Evolutionary conservation across 768 basidiomycete genomes (phyloP).

Genomic region (Melanogaster broomeanus): DNA sequence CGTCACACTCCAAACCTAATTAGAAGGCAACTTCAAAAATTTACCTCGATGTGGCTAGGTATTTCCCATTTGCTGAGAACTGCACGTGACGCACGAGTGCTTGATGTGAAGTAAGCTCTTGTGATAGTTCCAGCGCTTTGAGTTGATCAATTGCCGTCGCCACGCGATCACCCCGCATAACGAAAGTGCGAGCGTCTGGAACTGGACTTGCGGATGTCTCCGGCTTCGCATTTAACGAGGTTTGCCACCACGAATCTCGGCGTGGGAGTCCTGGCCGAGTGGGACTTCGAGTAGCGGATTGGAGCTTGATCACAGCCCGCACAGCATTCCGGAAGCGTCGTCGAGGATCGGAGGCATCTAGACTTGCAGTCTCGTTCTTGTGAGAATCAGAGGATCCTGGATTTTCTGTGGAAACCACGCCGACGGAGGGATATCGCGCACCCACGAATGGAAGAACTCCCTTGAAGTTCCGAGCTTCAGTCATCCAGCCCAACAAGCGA

Average conservation of each 20-base stretch:
- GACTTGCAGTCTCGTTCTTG: conserved; percentile 9
- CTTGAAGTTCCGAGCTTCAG: not conserved
- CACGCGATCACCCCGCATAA: conserved; percentile 40
- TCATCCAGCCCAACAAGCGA: conserved; percentile 14
- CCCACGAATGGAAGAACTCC: not conserved
- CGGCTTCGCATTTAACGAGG: not conserved
- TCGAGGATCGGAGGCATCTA: conserved; percentile 25
- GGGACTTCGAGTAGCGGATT: conserved; percentile 27
- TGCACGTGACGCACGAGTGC: conserved; percentile 56
- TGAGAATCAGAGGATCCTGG: not conserved
- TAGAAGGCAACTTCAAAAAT: conserved; percentile 2
- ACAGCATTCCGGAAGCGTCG: conserved; percentile 43
- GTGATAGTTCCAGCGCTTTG: conserved; percentile 36
- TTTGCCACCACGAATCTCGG: conserved; percentile 30
- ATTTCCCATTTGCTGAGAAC: conserved; percentile 57
- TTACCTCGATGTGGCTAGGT: conserved; percentile 54
- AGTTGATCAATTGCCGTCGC: conserved; percentile 41
- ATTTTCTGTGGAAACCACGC: conserved; percentile 5
- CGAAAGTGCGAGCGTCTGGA: conserved; percentile 16
- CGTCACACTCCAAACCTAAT: not conserved
- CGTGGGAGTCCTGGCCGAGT: conserved; percentile 25
- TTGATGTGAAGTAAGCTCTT: conserved; percentile 42
- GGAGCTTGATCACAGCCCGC: conserved; percentile 43
- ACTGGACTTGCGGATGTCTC: conserved; percentile 14
- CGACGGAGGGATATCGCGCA: not conserved